Evolutionary conservation across 2,329 filamentous ascomycete genomes (phyloP), one percentile per base, ranked within the genome.

Genomic region (Phyllosticta ampelicida): DNA sequence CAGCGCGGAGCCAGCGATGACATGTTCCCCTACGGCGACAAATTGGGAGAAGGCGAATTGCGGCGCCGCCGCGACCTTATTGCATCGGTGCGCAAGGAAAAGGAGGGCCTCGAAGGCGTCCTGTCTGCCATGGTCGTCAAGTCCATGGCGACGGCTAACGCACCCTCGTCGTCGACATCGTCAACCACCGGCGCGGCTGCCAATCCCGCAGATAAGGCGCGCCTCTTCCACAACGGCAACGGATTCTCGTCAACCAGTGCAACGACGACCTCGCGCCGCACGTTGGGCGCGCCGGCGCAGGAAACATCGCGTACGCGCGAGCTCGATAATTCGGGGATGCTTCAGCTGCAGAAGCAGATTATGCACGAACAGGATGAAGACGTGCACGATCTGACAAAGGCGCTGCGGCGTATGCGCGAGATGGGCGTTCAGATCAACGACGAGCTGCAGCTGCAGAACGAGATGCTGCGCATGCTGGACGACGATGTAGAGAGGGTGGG

Each of bases 281-380:
- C 91, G 2, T 75, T 92, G 0, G 89, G 89, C 0, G 86, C 80
- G 0, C 86, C 87, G 1, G 74, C 86, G 2, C 80, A 85, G 1
- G 89, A 95, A 73, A 91, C 87, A 16, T 85, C 88, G 60, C 81
- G 83, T 61, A 92, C 89, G 50, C 75, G 88, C 11, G 87, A 92
- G 69, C 72, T 89, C 56, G 88, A 90, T 67, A 94, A 94, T 64
- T 71, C 78, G 4, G 88, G 87, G 0, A 84, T 94, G 18, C 65
- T 91, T 61, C 81, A 87, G 69, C 72, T 94, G 61, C 89, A 94
- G 71, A 78, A 83, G 64, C 80, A 87, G 66, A 82, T 89, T 70
- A 89, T 92, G 78, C 68, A 78, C 56, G 83, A 87, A 63, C 89
- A 95, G 67, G 89, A 94, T 63, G 70, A 85, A 64, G 85, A 88